phyloP scores from a whole-genome alignment of 1,284 basidiomycete species.

The Polyporus tsugae region DNA sequence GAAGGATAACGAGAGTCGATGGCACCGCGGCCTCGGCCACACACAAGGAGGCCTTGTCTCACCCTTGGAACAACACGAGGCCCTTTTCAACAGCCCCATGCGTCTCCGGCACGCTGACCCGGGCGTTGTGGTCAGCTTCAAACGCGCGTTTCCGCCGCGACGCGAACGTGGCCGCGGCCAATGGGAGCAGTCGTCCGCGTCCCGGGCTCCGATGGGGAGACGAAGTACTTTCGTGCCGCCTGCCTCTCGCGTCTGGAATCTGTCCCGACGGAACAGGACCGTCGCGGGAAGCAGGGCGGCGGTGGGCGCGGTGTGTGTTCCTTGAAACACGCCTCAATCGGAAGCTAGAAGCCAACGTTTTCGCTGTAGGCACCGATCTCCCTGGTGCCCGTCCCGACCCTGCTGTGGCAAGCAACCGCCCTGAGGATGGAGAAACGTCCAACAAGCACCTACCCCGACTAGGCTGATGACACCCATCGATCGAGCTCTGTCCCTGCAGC shows the following conservation, averaged over 20 bases:
- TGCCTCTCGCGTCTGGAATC: background rate
- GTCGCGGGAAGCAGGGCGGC: slow-evolving; percentile 4
- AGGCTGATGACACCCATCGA: background rate
- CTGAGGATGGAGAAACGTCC: background rate
- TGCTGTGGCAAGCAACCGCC: background rate
- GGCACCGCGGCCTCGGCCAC: background rate
- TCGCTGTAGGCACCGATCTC: background rate
- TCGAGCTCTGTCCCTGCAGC: background rate
- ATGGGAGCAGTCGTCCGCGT: background rate
- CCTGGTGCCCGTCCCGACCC: background rate
- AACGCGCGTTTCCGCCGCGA: background rate
- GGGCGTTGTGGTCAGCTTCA: background rate
- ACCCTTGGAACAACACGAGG: background rate
- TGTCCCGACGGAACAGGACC: background rate
- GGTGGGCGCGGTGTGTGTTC: background rate
- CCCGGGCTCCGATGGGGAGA: background rate
- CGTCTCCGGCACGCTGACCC: background rate
- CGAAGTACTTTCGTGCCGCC: background rate
- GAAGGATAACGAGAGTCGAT: background rate
- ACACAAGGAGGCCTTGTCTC: background rate
- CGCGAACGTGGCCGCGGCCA: background rate
- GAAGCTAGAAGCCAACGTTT: background rate
- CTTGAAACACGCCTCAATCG: background rate
- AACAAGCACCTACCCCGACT: background rate
- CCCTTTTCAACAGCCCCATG: background rate